Base-by-base conservation (phyloP, 2,329 filamentous ascomycete genomes). In the Passalora sequoiae region DNA sequence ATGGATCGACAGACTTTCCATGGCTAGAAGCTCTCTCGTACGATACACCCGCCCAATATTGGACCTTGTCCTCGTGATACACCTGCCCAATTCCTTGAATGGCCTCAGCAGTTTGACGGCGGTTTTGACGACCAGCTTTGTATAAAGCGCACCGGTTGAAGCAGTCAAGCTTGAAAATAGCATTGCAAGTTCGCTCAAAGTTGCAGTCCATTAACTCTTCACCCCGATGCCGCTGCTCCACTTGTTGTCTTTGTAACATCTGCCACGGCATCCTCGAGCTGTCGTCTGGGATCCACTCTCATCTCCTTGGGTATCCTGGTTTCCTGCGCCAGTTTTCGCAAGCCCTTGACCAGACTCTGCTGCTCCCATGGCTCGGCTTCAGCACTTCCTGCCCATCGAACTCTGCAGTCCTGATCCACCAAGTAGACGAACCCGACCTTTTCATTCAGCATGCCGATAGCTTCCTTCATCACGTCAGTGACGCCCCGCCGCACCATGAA, bases 341-440 rank as follows among this genome's bases (percentile, higher is more conserved):
- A 60, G 3, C 81, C 80, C 62, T 72, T 84, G 29, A 78, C 77
- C 60, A 94, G 62, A 30, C 80, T 77, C 40, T 81, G 75, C 52
- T 73, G 75, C 70, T 94, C 87, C 13, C 77, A 76, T 0, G 75
- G 75, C 49, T 80, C 74, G 33, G 81, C 79, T 35, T 74, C 63
- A 9, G 83, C 86, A 59, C 89, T 94, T 3, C 86, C 92, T 0
- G 91, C 92, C 92, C 92, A 98, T 44, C 92, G 78, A 56, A 98
- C 94, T 67, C 81, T 85, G 65, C 89, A 95, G 51, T 89, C 75
- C 50, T 81, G 74, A 64, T 98, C 92, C 46, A 98, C 74, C 36
- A 98, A 74, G 66, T 95, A 98, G 4, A 89, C 84, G 68, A 96
- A 97, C 27, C 89, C 91, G 24, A 96, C 91, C 67, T 89, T 94